Percentiles rank a stretch among this genome's conserved stretches.
Conservation (phyloP, 768 basidiomycete species). For the Collybiopsis luxurians region DNA sequence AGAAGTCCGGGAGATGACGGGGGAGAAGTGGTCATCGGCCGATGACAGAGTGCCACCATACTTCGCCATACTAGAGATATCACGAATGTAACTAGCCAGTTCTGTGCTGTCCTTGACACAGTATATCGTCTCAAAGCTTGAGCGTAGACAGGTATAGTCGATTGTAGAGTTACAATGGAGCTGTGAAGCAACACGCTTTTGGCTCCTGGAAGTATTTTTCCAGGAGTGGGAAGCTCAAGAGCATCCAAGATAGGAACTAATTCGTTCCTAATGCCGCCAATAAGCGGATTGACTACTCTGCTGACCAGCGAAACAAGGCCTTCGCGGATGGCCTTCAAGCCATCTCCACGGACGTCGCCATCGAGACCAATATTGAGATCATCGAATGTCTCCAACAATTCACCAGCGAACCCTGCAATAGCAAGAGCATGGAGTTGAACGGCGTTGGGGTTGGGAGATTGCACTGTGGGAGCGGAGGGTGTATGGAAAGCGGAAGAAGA, state of each 20-base stretch:
- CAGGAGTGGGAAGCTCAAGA: conserved; percentile 39
- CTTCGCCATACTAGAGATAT: conserved; percentile 76
- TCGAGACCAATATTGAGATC: conserved; percentile 61
- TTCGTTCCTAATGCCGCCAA: conserved; percentile 58
- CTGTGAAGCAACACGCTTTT: conserved; percentile 46
- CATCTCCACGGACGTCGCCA: conserved; percentile 61
- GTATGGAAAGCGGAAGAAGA: conserved; percentile 61
- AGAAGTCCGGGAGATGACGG: conserved; percentile 36
- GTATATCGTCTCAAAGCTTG: conserved; percentile 58
- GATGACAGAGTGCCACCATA: conserved; percentile 67
- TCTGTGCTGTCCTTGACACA: conserved; percentile 50
- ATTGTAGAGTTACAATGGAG: conserved; percentile 57
- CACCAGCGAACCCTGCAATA: conserved; percentile 67
- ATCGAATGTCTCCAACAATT: conserved; percentile 71
- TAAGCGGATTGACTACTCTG: conserved; percentile 63
- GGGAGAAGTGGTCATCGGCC: conserved; percentile 41
- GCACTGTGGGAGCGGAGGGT: conserved; percentile 47
- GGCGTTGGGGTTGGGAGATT: conserved; percentile 53
- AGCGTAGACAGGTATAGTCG: conserved; percentile 60
- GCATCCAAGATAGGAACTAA: conserved; percentile 60
- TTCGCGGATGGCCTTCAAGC: conserved; percentile 66
- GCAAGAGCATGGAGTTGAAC: conserved; percentile 72
- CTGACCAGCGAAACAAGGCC: conserved; percentile 66
- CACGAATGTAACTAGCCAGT: conserved; percentile 63
- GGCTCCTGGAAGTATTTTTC: conserved; percentile 26